These are phyloP conservation scores for Colletotrichum somersetense DNA, from an alignment of 2,329 filamentous ascomycete genomes.

Conservation along the genomic window DNA sequence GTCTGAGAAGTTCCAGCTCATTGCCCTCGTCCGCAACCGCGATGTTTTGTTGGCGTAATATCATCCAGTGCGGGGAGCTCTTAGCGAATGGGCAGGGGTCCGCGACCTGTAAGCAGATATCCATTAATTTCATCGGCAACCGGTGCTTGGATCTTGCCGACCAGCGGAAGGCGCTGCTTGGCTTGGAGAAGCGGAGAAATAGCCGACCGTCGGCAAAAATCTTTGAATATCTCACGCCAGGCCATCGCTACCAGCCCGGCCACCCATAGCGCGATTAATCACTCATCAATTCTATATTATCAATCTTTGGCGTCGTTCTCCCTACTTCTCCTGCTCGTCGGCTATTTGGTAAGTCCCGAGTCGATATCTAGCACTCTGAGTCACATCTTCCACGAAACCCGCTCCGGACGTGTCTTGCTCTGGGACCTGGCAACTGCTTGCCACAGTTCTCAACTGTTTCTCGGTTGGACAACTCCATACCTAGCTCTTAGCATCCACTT, in stretches of 20 bases:
- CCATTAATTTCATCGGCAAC: constrained; percentile 22
- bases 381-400: not conserved
- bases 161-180: not conserved
- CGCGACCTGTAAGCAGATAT: not conserved
- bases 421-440: not conserved
- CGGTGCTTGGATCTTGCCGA: constrained; percentile 30
- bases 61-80: no score
- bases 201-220: constrained; percentile 37
- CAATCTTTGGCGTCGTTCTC: no score
- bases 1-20: not conserved
- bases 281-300: not conserved
- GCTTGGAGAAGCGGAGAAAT: constrained; percentile 6
- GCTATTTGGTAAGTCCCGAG: constrained; percentile 1
- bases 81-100: constrained; percentile 3
- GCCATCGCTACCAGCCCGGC: not conserved
- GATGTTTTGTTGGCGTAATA: no score
- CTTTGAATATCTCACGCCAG: not conserved
- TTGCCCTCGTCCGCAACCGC: no score
- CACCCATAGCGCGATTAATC: not conserved
- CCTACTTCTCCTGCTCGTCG: not conserved
- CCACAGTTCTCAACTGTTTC: not conserved
- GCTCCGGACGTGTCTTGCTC: not conserved
- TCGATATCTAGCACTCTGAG: not conserved
- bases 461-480: no score
- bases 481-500: constrained; percentile 24